Base-by-base conservation (phyloP, 2,329 filamentous ascomycete genomes). In the Nemania sp. region DNA sequence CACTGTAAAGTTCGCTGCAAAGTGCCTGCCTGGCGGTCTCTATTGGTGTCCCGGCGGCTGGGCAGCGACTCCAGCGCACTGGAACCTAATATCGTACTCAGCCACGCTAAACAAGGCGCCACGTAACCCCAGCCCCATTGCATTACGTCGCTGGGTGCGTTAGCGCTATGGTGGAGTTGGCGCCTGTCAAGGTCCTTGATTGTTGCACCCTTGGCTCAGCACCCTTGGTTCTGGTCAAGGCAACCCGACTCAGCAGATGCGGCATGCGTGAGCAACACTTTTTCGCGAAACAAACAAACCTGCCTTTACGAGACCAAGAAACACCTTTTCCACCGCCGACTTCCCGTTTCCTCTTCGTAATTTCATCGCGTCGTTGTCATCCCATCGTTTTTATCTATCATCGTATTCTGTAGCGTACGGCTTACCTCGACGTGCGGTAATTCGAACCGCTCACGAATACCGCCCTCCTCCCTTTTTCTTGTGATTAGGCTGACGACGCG, bases 81-180 rank as follows among this genome's bases (percentile, higher is more conserved):
- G 60, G 54, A 40, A 58, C 57, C 61, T 46, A 52, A 59, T 17
- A 49, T 21, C 35, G 29, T 18, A 37, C 55, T 61, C 57, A 65
- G 63, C 63, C 63, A 63, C 63, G 60, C 57, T 45, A 39, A 50
- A 54, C 29, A 48, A 49, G 45, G 49, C 56, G 62, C 62, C 61
- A 65, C 59, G 59, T 65, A 65, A 64, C 50, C 66, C 63, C 65
- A 72, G 70, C 69, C 69, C 64, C 67, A 65, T 66, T 65, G 54
- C 64, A 72, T 72, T 72, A 72, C 70, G 70, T 72, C 69, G 69
- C 69, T 65, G 60, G 61, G 49, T 40, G 58, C 61, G 60, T 65
- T 68, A 67, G 66, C 64, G 66, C 64, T 66, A 4, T 60, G 57
- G 47, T 20, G 52, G 47, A 56, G 50, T 59, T 49, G 54, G 55